Evolutionary conservation across 495 filamentous ascomycete species (phyloP), one percentile per base, ranked within the genome.

Genomic region (Penicillium canescens): DNA sequence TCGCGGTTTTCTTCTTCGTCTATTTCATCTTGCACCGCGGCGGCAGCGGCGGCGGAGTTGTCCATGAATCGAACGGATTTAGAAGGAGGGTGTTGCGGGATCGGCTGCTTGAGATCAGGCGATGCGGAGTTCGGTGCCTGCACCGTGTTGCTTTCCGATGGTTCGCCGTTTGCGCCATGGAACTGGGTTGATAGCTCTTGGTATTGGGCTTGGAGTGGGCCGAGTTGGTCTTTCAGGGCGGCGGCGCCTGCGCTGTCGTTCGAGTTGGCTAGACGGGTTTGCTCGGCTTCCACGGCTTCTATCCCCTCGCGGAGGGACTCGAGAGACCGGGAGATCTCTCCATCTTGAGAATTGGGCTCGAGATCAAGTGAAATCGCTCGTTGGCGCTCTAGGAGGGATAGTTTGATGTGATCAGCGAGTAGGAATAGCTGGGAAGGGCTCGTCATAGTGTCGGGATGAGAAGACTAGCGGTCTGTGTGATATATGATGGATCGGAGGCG

Each of bases 51-150:
- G 4, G 81, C 81, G 34, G 80, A 78, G 62, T 47, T 67, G 42
- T 95, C 91, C 56, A 82, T 85, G 79, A 98, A 98, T 24, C 93
- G 90, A n/a, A 98, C 93, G 6, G 88, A 89, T 71, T 96, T 96
- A 46, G 81, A 77, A 12, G 67, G 56, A 31, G 73, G 75, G 47
- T 77, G 76, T 56, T 77, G 78, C 39, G 76, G 73, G 54, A 73
- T 61, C 14, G 78, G 72, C 49, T 74, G 74, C 62, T 78, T 77
- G 46, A 78, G 68, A 50, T 74, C 71, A 13, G 75, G 56, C 44
- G 65, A 63, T 65, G 61, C 75, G 69, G 92, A 90, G 69, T 90
- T 86, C 52, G 75, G 54, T 31, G 74, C 74, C 42, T 91, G 82
- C 53, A 81, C 70, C 47, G 86, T 78, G 70, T 91, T 78, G 71